A percentile compares a stretch with the other conserved stretches of the same genome.
Conservation (phyloP, 345 rosid species). For the Salix udensis region DNA sequence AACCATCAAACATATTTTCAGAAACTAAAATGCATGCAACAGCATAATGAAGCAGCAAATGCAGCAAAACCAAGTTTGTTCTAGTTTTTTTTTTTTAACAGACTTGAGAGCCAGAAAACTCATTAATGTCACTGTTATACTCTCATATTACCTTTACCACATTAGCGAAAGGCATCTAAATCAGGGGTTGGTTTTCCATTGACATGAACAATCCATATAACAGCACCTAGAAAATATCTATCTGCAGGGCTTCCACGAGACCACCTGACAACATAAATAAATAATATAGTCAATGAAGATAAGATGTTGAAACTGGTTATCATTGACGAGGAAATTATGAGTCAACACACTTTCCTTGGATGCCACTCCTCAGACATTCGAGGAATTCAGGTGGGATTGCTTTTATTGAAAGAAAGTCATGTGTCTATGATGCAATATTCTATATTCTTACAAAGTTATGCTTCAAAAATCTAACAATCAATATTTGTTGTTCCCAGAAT, state of each 20-base stretch:
- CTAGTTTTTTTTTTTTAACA: too few relatives aligned
- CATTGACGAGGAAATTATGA: too few relatives aligned
- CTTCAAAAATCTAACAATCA: background rate
- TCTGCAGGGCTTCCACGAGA: constrained; percentile 92
- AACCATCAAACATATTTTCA: too few relatives aligned
- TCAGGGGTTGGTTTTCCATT: constrained; percentile 82
- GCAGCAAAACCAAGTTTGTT: background rate
- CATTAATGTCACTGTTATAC: too few relatives aligned
- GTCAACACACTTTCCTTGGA: background rate
- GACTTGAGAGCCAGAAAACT: too few relatives aligned
- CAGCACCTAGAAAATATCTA: constrained; percentile 73
- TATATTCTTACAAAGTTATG: background rate
- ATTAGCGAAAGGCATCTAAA: constrained; percentile 63
- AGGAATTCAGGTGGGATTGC: background rate
- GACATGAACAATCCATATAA: constrained; percentile 90
- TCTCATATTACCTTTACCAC: constrained; percentile 59
- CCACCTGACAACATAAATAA: constrained; percentile 50
- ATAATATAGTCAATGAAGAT: background rate
- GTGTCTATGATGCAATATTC: background rate
- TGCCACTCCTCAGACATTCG: background rate
- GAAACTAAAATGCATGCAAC: too few relatives aligned
- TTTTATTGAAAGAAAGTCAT: background rate
- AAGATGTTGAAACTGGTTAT: too few relatives aligned
- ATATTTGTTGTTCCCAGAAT: background rate
- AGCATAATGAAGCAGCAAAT: too few relatives aligned